phyloP scores from a whole-genome alignment of 1,284 basidiomycete species.

The Ustilago curta region DNA sequence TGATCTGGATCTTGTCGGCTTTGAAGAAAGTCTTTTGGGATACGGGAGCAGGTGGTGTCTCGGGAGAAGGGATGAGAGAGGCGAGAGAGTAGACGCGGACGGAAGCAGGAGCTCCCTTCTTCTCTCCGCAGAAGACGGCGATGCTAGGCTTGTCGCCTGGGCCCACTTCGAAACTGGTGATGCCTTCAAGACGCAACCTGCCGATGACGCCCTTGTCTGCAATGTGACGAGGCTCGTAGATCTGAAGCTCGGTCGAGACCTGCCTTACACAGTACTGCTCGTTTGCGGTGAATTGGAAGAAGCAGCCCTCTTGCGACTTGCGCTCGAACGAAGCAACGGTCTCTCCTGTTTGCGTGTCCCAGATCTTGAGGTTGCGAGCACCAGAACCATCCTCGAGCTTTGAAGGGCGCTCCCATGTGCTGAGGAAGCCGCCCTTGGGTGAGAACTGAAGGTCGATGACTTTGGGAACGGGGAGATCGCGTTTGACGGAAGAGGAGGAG shows the following conservation, averaged over 20 bases:
- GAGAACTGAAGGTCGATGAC: conserved; percentile 89
- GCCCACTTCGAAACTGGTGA: conserved; percentile 80
- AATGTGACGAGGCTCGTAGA: conserved; percentile 80
- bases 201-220: conserved; percentile 83
- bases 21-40: conserved; percentile 92
- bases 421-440: conserved; percentile 88
- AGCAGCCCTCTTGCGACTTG: conserved; percentile 80
- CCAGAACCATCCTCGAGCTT: conserved; percentile 78
- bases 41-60: conserved; percentile 73
- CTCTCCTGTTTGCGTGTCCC: conserved; percentile 82
- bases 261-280: conserved; percentile 89
- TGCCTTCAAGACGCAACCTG: conserved; percentile 84
- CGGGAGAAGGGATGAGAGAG: conserved; percentile 75
- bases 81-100: conserved; percentile 85
- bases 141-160: conserved; percentile 85
- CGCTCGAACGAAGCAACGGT: conserved; percentile 84
- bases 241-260: conserved; percentile 85
- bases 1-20: conserved; percentile 91
- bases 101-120: conserved; percentile 93
- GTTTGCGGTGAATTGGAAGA: conserved; percentile 87
- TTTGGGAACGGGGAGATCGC: conserved; percentile 73
- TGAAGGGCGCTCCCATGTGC: conserved; percentile 91
- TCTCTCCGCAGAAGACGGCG: conserved; percentile 91
- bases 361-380: conserved; percentile 87
- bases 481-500: conserved; percentile 56